phyloP scores from a whole-genome alignment of 306 rosid genomes.

The Ceratonia siliqua region DNA sequence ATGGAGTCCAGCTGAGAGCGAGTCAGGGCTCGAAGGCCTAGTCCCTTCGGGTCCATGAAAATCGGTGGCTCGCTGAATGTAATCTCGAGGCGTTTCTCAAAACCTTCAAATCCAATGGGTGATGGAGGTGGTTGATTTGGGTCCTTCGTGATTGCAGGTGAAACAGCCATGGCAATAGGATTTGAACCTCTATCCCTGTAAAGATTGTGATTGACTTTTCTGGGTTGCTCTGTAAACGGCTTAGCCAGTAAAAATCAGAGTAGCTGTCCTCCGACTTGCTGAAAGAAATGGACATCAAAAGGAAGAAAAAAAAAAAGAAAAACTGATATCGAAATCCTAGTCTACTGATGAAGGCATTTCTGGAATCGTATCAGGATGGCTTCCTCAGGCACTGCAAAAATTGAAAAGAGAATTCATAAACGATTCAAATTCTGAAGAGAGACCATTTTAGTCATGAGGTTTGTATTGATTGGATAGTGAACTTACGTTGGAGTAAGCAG shows the following conservation, averaged over 20 bases:
- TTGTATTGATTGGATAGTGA: neutral
- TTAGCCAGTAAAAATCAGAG: neutral
- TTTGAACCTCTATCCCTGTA: too few species aligned
- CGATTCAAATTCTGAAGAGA: too few species aligned
- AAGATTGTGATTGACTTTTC: neutral
- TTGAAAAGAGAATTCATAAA: neutral
- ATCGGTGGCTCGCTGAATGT: conserved; percentile 40
- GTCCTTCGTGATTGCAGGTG: conserved; percentile 18
- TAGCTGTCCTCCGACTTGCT: neutral
- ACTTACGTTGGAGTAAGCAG: conserved; percentile 70
- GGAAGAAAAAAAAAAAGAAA: neutral
- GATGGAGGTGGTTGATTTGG: conserved; percentile 26
- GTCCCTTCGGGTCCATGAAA: conserved; percentile 44
- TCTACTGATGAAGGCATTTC: conserved; percentile 28
- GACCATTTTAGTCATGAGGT: too few species aligned
- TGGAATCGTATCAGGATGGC: conserved; percentile 48
- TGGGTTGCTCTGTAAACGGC: neutral
- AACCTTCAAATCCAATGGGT: conserved; percentile 67
- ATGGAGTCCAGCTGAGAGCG: conserved; percentile 50
- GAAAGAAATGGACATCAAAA: neutral
- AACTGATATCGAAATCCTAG: conserved; percentile 9
- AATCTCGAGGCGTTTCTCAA: conserved; percentile 64
- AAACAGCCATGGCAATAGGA: neutral
- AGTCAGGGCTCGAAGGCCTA: conserved; percentile 54
- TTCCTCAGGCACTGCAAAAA: conserved; percentile 57